Evolutionary conservation across 441 rosid species (phyloP), one percentile per base, ranked within the genome.

Genomic region (Mallotus japonicus): DNA sequence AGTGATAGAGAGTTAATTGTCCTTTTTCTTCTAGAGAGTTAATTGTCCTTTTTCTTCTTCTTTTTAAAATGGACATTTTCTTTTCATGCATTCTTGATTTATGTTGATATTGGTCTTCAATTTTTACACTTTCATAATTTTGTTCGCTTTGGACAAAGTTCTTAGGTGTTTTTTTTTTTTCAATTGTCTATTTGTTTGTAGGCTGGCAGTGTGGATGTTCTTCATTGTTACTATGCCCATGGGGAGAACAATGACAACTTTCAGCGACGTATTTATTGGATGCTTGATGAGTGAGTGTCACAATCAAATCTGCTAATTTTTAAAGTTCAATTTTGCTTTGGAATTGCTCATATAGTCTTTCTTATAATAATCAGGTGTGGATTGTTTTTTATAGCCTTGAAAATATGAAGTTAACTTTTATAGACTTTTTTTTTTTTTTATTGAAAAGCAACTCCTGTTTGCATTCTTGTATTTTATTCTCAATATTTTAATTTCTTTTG

Each of bases 221-320:
- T 89, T 57, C 95, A 89, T 64, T 89, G 95, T 83, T 89, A 89
- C 78, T 89, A 89, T 68, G 95, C 95, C 70, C 95, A 89, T 68
- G 92, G 95, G 42, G 90, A 88, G 84, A 86, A 81, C 8, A 84
- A 89, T 59, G 87, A 85, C 56, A 79, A 74, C 79, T 89, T 89
- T 75, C 95, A 89, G 74, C 83, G 92, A 14, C 85, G 92, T 72
- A 83, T 86, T 67, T 89, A 89, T 69, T 89, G 95, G 95, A 83
- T 87, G 95, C 95, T 89, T 64, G 89, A 88, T 63, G 80, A 65
- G 95, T 89, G 76, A 81, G 86, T 76, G 51, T 65, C 55, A 44
- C 42, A 61, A 47, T 70, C 22, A 4, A 40, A 69, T 17, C 55
- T 73, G n/a, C 28, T 65, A 67, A 46, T 65, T 62, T 55, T 15